Evolutionary conservation across 345 rosid genomes (phyloP), one percentile per base, ranked within the genome.

Genomic region (Gossypium bickii): DNA sequence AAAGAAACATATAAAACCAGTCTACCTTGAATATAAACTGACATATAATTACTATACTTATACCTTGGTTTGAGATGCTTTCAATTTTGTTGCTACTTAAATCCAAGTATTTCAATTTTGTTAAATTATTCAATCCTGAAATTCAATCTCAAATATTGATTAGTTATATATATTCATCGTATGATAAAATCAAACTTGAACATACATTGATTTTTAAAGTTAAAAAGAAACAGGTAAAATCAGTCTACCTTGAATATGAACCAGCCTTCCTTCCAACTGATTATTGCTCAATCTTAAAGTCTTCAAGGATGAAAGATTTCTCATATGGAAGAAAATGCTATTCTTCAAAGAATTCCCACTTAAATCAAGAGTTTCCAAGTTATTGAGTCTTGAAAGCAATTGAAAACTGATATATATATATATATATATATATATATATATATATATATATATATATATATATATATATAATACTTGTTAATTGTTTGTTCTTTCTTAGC

Each of bases 231-330:
- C 38, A 34, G 6, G 5, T 3, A 34, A 4, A 4, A 0, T 34
- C 38, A 34, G 1, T 4, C 38, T 34, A 34, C 38, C 6, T 34
- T 34, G 38, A 34, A 34, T 34, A 34, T 34, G 38, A 34, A 0
- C 6, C 6, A 4, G 6, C 38, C 0, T 34, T 34, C 6, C 38
- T 34, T 34, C 0, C 17, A 52, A 52, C 2, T 16, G 2, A 52
- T 4, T 52, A 0, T 0, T 0, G 0, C 17, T 0, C n/a, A 60
- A 60, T 4, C 5, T 3, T 25, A 25, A 27, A 4, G 38, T 12
- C 17, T 60, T 60, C 15, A 60, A 60, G 1, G 43, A 15, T 7
- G 45, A 62, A 34, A 62, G 45, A 34, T 20, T 9, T 0, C 12
- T 5, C 11, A 62, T 16, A 7, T 34, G 12, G 1, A 16, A 15